Percentiles rank a stretch among this genome's conserved stretches.
phyloP scores from a whole-genome alignment of 2,329 filamentous ascomycete species.

The Elsinoe arachidis region DNA sequence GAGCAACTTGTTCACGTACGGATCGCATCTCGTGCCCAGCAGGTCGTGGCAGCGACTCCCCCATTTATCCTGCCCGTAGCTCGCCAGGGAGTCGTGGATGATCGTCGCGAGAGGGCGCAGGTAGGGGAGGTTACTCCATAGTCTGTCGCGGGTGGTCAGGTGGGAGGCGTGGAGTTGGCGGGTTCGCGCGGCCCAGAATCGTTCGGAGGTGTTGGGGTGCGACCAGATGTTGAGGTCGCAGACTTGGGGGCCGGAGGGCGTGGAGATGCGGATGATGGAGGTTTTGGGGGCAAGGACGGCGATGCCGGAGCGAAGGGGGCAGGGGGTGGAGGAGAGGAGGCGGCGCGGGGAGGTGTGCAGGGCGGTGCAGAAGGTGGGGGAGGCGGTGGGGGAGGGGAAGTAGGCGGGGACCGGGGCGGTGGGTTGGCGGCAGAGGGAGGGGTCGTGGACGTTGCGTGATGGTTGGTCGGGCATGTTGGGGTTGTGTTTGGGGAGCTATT shows the following conservation, averaged over 20 bases:
- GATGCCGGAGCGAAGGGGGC: slow-evolving; percentile 64
- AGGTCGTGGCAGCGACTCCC: slow-evolving; percentile 66
- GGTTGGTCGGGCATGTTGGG: not conserved
- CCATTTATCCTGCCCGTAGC: slow-evolving; percentile 38
- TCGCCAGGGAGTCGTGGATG: slow-evolving; percentile 50
- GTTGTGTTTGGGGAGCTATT: not conserved
- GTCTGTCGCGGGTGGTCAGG: slow-evolving; percentile 59
- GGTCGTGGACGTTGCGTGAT: slow-evolving; percentile 5
- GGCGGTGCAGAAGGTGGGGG: slow-evolving; percentile 24
- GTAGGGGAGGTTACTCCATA: slow-evolving; percentile 73
- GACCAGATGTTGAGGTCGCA: slow-evolving; percentile 81
- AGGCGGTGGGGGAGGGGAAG: slow-evolving; percentile 26
- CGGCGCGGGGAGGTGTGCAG: slow-evolving; percentile 18
- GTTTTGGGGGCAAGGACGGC: slow-evolving; percentile 65
- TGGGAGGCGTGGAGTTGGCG: slow-evolving; percentile 71
- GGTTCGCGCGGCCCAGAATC: slow-evolving; percentile 74
- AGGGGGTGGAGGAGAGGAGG: slow-evolving; percentile 30
- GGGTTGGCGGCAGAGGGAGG: slow-evolving; percentile 12
- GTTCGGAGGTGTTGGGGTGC: slow-evolving; percentile 63
- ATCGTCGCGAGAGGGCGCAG: slow-evolving; percentile 68
- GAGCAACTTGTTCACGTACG: slow-evolving; percentile 70
- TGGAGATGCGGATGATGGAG: slow-evolving; percentile 62
- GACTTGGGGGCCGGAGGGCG: slow-evolving; percentile 69
- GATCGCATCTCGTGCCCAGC: slow-evolving; percentile 74
- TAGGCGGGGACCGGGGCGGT: slow-evolving; percentile 5